Evolutionary conservation across 805 yeast genomes (phyloP).

Genomic region (Metschnikowia aberdeeniae): DNA sequence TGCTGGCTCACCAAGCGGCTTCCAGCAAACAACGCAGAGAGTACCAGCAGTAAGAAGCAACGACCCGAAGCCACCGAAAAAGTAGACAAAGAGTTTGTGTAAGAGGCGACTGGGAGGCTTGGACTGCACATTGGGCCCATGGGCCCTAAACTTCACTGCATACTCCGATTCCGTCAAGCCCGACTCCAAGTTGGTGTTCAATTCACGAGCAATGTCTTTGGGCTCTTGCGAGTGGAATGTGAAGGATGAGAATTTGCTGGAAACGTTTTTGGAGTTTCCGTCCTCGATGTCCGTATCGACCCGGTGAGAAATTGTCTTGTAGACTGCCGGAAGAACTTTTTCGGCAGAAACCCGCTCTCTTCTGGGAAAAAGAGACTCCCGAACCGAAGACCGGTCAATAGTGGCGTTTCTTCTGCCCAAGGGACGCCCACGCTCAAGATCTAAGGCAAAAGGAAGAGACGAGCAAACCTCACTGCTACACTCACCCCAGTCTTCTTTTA

Average conservation of each 20-base stretch:
- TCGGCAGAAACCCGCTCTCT: slow-evolving; percentile 22
- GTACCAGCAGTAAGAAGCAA: slow-evolving; percentile 40
- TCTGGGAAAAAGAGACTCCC: not conserved
- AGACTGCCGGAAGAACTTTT: slow-evolving; percentile 32
- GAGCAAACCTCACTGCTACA: slow-evolving; percentile 1
- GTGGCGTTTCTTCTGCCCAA: not conserved
- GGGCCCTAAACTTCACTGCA: slow-evolving; percentile 15
- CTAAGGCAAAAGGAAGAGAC: not conserved
- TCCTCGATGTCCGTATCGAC: slow-evolving; percentile 9
- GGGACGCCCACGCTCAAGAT: slow-evolving; percentile 5
- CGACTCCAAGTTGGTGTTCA: slow-evolving; percentile 16
- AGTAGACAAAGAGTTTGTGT: slow-evolving; percentile 33
- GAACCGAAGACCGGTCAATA: not conserved
- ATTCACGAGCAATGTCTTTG: slow-evolving; percentile 20
- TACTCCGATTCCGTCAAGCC: slow-evolving; percentile 23
- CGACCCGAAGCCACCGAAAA: slow-evolving; percentile 48
- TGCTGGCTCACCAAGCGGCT: slow-evolving; percentile 44
- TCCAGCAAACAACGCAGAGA: slow-evolving; percentile 42
- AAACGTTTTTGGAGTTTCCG: slow-evolving; percentile 3
- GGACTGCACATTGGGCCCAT: slow-evolving; percentile 36
- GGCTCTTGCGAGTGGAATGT: slow-evolving; percentile 29
- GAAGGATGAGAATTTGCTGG: slow-evolving; percentile 21
- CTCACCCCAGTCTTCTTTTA: slow-evolving; percentile 5
- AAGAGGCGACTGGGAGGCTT: slow-evolving; percentile 32
- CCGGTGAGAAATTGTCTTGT: slow-evolving; percentile 35